Conservation (phyloP, 768 basidiomycete genomes). For the Russula earlei region DNA sequence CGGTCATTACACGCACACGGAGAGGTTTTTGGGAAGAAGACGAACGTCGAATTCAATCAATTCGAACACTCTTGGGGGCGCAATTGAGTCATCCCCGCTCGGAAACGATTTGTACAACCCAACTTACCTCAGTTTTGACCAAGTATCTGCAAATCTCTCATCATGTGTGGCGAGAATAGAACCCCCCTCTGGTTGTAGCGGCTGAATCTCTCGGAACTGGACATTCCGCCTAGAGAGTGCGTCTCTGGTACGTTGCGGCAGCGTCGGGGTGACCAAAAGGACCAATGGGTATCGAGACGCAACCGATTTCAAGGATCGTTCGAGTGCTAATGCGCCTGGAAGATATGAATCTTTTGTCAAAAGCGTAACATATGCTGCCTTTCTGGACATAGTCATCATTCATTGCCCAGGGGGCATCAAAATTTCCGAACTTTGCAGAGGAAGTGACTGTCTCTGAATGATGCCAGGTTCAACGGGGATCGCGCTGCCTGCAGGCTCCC, state of each 20-base stretch:
- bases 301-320: slow-evolving; percentile 37
- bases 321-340: slow-evolving; percentile 45
- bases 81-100: not conserved
- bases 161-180: slow-evolving; percentile 31
- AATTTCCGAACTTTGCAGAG: not conserved
- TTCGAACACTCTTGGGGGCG: slow-evolving; percentile 44
- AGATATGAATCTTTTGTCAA: slow-evolving; percentile 59
- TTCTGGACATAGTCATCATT: slow-evolving; percentile 28
- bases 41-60: slow-evolving; percentile 57
- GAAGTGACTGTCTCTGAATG: not conserved
- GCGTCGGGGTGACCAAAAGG: slow-evolving; percentile 38
- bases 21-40: not conserved
- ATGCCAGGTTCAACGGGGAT: not conserved
- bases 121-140: slow-evolving; percentile 48
- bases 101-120: not conserved
- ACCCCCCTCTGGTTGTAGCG: slow-evolving; percentile 43
- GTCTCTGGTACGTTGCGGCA: slow-evolving; percentile 31
- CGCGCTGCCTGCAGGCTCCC: too few relatives aligned
- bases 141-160: slow-evolving; percentile 50
- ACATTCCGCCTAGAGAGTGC: slow-evolving; percentile 49
- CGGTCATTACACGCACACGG: not conserved
- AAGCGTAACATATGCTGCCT: slow-evolving; percentile 65
- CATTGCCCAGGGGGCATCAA: not conserved
- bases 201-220: slow-evolving; percentile 46
- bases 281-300: slow-evolving; percentile 41